A percentile compares a stretch with the other conserved stretches of the same genome.
These are phyloP conservation scores for Candida nemodendra DNA, from an alignment of 805 yeast genomes.

Conservation along the genomic window DNA sequence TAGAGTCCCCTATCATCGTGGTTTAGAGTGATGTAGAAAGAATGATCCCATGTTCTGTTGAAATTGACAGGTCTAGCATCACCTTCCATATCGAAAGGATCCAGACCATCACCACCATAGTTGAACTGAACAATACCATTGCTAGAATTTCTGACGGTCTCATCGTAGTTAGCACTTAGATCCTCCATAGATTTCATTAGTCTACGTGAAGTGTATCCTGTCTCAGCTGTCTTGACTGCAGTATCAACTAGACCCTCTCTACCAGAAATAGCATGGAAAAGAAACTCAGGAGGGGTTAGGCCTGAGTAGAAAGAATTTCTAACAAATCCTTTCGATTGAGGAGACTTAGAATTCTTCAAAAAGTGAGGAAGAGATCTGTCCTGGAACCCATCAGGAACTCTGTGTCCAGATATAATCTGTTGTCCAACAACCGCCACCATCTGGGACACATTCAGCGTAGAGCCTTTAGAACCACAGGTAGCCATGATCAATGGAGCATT, in stretches of 20 bases:
- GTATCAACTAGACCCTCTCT: conserved; percentile 99
- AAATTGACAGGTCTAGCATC: conserved; percentile 96
- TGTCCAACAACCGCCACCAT: conserved; percentile 99
- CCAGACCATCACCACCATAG: conserved; percentile 98
- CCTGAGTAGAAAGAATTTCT: conserved; percentile 95
- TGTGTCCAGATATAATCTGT: conserved; percentile 96
- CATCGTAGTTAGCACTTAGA: conserved; percentile 88
- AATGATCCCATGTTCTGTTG: conserved; percentile 91
- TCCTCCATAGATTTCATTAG: conserved; percentile 97
- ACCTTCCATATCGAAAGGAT: conserved; percentile 99
- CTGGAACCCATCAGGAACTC: conserved; percentile 99
- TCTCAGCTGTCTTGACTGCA: conserved; percentile 98
- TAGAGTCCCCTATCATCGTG: conserved; percentile 52
- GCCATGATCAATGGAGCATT: conserved; percentile 99
- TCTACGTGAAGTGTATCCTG: conserved; percentile 98
- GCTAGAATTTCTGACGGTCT: conserved; percentile 91
- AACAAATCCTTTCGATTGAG: conserved; percentile 97
- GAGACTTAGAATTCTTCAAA: conserved; percentile 92
- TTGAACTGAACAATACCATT: conserved; percentile 97
- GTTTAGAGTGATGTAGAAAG: conserved; percentile 68
- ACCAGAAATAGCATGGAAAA: conserved; percentile 98
- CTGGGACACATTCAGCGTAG: conserved; percentile 95
- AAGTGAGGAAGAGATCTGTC: conserved; percentile 98
- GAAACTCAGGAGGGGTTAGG: conserved; percentile 91
- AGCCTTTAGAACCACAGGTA: conserved; percentile 98